These are phyloP conservation scores for Alternaria dauci DNA, from an alignment of 2,329 filamentous ascomycete genomes.

Conservation along the genomic window DNA sequence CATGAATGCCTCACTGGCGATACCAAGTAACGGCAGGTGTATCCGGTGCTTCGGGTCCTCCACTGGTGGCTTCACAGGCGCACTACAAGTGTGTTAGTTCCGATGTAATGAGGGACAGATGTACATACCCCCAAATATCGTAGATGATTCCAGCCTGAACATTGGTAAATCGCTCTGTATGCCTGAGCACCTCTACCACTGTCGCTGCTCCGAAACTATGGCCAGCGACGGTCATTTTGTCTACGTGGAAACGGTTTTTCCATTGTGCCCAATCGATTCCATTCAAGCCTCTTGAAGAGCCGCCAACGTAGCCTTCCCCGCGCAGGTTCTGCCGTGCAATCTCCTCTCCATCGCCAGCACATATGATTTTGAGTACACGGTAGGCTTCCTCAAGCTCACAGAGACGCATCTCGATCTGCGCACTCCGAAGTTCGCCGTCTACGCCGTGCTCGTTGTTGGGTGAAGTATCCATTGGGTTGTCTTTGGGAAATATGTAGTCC, in stretches of 20 bases:
- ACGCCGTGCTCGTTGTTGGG: conserved; percentile 67
- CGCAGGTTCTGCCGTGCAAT: conserved; percentile 64
- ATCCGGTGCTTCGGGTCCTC: conserved; percentile 58
- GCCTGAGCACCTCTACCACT: conserved; percentile 66
- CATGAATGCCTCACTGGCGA: conserved; percentile 75
- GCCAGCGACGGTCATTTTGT: conserved; percentile 68
- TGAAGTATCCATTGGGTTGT: conserved; percentile 56
- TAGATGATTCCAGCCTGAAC: conserved; percentile 71
- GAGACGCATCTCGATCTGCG: conserved; percentile 69
- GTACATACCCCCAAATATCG: conserved; percentile 66
- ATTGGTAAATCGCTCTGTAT: conserved; percentile 63
- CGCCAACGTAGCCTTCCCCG: conserved; percentile 65
- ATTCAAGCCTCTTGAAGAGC: conserved; percentile 66
- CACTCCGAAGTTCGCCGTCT: conserved; percentile 66
- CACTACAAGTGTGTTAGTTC: conserved; percentile 46
- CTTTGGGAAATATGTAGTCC: conserved; percentile 70
- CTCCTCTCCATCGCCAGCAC: conserved; percentile 61
- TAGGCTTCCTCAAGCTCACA: conserved; percentile 72
- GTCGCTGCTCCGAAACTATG: conserved; percentile 75
- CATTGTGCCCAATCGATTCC: conserved; percentile 66
- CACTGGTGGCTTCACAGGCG: conserved; percentile 54
- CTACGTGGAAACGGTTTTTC: conserved; percentile 64
- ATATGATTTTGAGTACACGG: conserved; percentile 63
- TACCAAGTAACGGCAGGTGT: conserved; percentile 66
- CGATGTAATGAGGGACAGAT: background rate